A percentile compares a stretch with the other conserved stretches of the same genome.
phyloP scores from a whole-genome alignment of 2,329 filamentous ascomycete species.

The Sclerotinia minor region DNA sequence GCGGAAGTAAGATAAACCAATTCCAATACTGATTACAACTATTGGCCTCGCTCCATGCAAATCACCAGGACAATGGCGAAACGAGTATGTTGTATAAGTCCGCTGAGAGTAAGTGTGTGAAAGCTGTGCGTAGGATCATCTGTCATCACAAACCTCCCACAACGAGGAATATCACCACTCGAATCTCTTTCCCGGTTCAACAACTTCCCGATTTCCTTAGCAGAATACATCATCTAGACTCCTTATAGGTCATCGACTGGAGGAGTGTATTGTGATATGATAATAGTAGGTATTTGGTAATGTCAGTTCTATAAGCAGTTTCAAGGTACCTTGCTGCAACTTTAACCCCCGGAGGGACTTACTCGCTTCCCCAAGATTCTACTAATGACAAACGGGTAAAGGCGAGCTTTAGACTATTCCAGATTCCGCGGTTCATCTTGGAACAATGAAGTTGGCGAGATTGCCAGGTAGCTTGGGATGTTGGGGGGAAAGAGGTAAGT shows the following conservation, averaged over 20 bases:
- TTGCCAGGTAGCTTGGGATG: neutral
- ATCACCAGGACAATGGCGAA: no score
- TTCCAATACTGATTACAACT: neutral
- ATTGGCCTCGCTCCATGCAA: neutral
- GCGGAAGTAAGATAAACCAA: no score
- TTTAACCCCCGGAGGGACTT: no score
- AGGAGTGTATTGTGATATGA: no score
- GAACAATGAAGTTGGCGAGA: neutral
- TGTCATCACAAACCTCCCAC: neutral
- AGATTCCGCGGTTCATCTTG: neutral
- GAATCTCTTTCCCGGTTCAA: neutral
- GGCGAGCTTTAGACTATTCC: neutral
- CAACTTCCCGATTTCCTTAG: fast-evolving
- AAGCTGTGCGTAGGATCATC: no score
- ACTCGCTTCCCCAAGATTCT: fast-evolving
- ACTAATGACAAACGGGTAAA: neutral
- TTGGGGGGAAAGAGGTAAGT: neutral
- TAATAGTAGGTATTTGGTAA: neutral
- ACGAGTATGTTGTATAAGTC: neutral
- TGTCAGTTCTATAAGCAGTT: neutral
- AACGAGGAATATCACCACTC: neutral
- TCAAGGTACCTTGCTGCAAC: no score
- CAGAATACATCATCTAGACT: neutral
- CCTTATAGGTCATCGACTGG: neutral
- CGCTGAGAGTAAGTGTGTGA: neutral